Evolutionary conservation across 2,329 filamentous ascomycete genomes (phyloP).

Genomic region (Verticillium longisporum): DNA sequence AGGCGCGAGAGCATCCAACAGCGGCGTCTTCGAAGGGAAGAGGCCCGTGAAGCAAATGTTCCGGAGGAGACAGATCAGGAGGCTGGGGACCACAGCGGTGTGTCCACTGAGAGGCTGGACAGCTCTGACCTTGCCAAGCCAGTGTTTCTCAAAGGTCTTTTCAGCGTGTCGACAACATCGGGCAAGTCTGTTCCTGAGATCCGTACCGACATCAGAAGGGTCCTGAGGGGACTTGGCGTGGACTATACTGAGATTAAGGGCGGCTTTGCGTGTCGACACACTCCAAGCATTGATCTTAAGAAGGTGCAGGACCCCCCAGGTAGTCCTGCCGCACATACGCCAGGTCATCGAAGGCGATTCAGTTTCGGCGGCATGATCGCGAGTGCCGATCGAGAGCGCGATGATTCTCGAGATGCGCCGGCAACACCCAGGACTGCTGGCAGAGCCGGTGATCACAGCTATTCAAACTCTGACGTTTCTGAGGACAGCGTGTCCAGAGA

Average conservation of each 20-base stretch:
- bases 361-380: conserved; percentile 66
- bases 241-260: conserved; percentile 89
- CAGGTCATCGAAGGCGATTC: conserved; percentile 68
- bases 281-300: conserved; percentile 82
- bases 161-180: conserved; percentile 95
- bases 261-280: conserved; percentile 83
- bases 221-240: conserved; percentile 81
- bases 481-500: conserved; percentile 63
- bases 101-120: conserved; percentile 54
- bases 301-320: conserved; percentile 59
- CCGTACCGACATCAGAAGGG: conserved; percentile 81
- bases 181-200: conserved; percentile 84
- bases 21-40: conserved; percentile 67
- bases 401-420: conserved; percentile 58
- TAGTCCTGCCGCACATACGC: conserved; percentile 44
- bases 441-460: conserved; percentile 59
- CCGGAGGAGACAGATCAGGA: conserved; percentile 89
- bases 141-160: conserved; percentile 91
- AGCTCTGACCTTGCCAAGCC: conserved; percentile 82
- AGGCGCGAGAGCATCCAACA: conserved; percentile 89
- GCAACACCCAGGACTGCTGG: conserved; percentile 36
- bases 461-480: conserved; percentile 81
- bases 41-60: conserved; percentile 67
- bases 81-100: conserved; percentile 53
- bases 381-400: conserved; percentile 57